phyloP scores from a whole-genome alignment of 2,329 filamentous ascomycete genomes.

The Neonectria sp. region DNA sequence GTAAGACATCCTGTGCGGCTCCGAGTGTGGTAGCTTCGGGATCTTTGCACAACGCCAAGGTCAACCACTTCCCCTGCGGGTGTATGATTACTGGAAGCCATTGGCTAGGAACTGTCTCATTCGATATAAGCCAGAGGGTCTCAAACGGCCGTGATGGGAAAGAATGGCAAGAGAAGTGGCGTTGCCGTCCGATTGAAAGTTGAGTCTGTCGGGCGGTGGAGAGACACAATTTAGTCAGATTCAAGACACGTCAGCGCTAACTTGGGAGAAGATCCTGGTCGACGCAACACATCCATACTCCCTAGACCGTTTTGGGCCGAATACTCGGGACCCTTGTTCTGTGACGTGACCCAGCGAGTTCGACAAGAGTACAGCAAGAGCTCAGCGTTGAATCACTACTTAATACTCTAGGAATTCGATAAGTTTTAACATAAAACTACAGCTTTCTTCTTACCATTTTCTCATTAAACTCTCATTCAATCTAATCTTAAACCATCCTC shows the following conservation, averaged over 20 bases:
- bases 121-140: neutral
- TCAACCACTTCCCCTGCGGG: neutral
- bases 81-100: neutral
- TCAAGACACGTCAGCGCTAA: conserved; percentile 7
- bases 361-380: neutral
- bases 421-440: neutral
- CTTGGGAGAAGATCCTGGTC: neutral
- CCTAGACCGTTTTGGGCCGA: conserved; percentile 30
- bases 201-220: neutral
- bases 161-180: neutral
- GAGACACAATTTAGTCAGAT: neutral
- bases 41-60: neutral
- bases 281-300: too few relatives aligned
- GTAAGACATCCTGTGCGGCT: conserved; percentile 44
- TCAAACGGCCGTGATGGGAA: neutral
- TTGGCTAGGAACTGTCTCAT: neutral
- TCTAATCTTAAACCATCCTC: neutral
- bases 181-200: neutral
- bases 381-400: neutral
- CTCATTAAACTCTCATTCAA: neutral
- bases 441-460: neutral
- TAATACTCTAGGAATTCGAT: neutral
- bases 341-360: neutral
- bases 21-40: conserved; percentile 31
- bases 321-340: conserved; percentile 27